Base-by-base conservation (phyloP, 2,329 filamentous ascomycete species). In the Penicillium sp. region DNA sequence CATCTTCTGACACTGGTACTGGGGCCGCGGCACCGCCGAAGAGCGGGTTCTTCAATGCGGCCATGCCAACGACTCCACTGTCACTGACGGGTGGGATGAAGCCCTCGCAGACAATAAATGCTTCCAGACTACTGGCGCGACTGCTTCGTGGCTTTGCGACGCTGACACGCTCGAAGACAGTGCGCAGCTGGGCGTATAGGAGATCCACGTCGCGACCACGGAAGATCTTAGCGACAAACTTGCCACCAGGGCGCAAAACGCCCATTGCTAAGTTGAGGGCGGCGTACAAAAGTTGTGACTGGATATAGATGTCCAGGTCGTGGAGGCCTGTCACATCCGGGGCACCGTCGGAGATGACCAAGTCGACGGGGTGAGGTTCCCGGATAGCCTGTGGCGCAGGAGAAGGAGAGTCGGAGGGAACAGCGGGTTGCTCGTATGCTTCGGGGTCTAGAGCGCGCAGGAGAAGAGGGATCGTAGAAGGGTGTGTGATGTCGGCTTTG, bases 181-280 rank as follows among this genome's bases (percentile, higher is more conserved):
- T 85, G 71, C 92, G 94, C 49, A 99, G 83, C 72, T 99, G 94
- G 2, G 92, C 92, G 69, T 94, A 97, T 8, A 99, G 84, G 22
- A 97, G 80, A 69, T 97, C 94, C n/a, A 97, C 92, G 67, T 97
- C 94, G 64, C 92, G 88, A 14, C 91, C 92, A 14, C 94, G 81
- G 78, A 99, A 99, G 57, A 99, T 97, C 79, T 99, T 99, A 56
- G 94, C 94, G 7, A 99, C 93, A 66, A 99, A 99, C 68, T 91
- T 96, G 59, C 94, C 94, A 42, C 94, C 94, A 0, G 92, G 92
- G 56, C 90, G 89, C 21, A 99, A 83, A 11, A 99, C 92, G 70
- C 93, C 96, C 11, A 97, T 85, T 0, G 94, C 92, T 2, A 99
- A 85, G 72, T 97, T 96, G 18, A 99, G 83, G 0, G 94, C 94